Conservation (phyloP, 352 stramenopile species). For the Phytophthora hybrid region DNA sequence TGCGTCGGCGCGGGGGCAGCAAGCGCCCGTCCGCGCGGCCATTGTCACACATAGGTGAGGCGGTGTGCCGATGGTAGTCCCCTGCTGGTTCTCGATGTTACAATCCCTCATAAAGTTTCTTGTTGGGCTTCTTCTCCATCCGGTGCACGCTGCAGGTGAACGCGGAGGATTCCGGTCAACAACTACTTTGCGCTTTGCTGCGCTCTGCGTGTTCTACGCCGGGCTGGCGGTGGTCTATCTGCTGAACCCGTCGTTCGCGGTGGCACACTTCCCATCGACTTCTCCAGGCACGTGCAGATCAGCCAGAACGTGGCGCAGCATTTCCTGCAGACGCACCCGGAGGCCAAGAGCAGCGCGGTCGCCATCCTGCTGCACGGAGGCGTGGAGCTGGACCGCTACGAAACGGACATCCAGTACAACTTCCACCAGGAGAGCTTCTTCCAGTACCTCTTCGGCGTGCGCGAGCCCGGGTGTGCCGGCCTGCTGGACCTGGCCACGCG, state of each 20-base stretch:
- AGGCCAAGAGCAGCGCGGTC: slow-evolving; percentile 45
- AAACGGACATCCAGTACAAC: slow-evolving; percentile 88
- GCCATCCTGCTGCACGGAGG: slow-evolving; percentile 77
- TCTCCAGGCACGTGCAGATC: slow-evolving; percentile 80
- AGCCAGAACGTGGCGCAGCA: slow-evolving; percentile 52
- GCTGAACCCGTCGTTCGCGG: slow-evolving; percentile 65
- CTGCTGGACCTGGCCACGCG: slow-evolving; percentile 87
- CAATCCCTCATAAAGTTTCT: too few species aligned
- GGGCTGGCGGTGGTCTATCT: slow-evolving; percentile 67
- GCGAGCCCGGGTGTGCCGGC: slow-evolving; percentile 93
- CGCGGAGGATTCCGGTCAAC: slow-evolving; percentile 25
- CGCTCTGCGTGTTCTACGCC: slow-evolving; percentile 72
- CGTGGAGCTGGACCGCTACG: slow-evolving; percentile 75
- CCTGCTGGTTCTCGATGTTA: too few species aligned
- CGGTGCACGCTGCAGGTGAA: slow-evolving; percentile 51
- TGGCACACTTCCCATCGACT: slow-evolving; percentile 82
- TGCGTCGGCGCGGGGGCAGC: too few species aligned
- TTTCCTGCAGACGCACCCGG: slow-evolving; percentile 55
- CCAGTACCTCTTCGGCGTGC: slow-evolving; percentile 98
- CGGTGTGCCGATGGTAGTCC: too few species aligned
- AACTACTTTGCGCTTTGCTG: slow-evolving; percentile 64
- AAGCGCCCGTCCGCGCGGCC: too few species aligned
- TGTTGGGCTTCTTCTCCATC: slow-evolving; percentile 7
- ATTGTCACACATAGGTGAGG: too few species aligned
- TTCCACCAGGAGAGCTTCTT: slow-evolving; percentile 99